A percentile compares a stretch with the other conserved stretches of the same genome.
These are phyloP conservation scores for Penicillium lividum DNA, from an alignment of 495 filamentous ascomycete species.

Conservation along the genomic window DNA sequence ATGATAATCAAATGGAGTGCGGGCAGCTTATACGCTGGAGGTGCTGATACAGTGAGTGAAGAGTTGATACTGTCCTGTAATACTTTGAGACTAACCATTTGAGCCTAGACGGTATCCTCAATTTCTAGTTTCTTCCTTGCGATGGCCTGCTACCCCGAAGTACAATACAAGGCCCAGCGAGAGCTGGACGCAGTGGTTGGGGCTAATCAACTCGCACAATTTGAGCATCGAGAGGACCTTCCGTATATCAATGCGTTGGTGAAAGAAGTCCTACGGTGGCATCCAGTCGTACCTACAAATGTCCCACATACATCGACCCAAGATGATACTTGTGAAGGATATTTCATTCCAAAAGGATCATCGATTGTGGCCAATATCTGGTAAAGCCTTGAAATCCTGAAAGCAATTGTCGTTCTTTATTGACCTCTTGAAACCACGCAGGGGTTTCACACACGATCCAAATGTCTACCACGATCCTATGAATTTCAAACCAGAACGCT, in stretches of 20 bases:
- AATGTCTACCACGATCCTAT: constrained; percentile 28
- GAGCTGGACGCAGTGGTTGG: constrained; percentile 60
- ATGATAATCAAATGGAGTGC: constrained; percentile 46
- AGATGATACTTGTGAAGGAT: constrained; percentile 56
- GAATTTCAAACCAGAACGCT: constrained; percentile 4
- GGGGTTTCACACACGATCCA: constrained; percentile 35
- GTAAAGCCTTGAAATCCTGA: constrained; percentile 15
- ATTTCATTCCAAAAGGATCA: constrained; percentile 52
- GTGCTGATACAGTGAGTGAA: constrained; percentile 51
- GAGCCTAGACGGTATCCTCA: constrained; percentile 27
- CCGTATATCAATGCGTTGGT: constrained; percentile 46
- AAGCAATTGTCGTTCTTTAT: no score
- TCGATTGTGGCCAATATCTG: constrained; percentile 52
- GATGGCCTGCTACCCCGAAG: constrained; percentile 50
- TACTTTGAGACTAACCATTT: no score
- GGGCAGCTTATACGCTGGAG: constrained; percentile 56
- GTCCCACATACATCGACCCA: constrained; percentile 56
- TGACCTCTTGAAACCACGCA: neutral
- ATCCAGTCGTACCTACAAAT: constrained; percentile 41
- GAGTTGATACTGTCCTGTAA: neutral
- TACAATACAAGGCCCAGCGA: constrained; percentile 54
- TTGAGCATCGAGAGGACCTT: constrained; percentile 31
- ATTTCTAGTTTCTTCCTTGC: constrained; percentile 48
- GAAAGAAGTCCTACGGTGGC: constrained; percentile 49
- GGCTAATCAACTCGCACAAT: constrained; percentile 21